A percentile compares a stretch with the other conserved stretches of the same genome.
Conservation (phyloP, 805 yeast species). For the Saccharomycopsis fibuligera region DNA sequence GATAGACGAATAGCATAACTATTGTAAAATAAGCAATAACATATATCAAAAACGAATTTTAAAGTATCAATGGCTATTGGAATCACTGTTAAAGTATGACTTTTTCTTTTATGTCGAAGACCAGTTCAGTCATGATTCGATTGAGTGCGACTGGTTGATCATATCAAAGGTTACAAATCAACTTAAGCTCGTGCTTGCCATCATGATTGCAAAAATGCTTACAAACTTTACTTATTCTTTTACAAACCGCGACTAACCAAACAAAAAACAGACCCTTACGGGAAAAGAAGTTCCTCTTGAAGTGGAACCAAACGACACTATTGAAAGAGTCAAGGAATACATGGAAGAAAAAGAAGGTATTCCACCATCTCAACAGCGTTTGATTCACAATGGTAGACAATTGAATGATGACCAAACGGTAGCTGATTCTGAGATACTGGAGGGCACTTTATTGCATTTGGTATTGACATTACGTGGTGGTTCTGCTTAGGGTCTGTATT, state of each 20-base stretch:
- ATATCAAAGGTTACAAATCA: too few species aligned
- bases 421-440: constrained; percentile 63
- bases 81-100: constrained; percentile 55
- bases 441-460: constrained; percentile 84
- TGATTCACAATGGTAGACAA: constrained; percentile 86
- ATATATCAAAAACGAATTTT: too few species aligned
- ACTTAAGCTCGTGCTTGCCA: too few species aligned
- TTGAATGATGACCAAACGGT: constrained; percentile 76
- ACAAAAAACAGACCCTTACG: constrained; percentile 24
- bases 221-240: too few species aligned
- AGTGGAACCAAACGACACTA: constrained; percentile 31
- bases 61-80: neutral
- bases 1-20: too few species aligned
- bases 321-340: constrained; percentile 76
- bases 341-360: constrained; percentile 96
- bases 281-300: constrained; percentile 33
- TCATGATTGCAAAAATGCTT: too few species aligned
- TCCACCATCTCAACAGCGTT: constrained; percentile 92
- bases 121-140: too few species aligned
- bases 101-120: neutral
- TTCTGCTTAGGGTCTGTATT: too few species aligned
- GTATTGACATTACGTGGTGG: constrained; percentile 95
- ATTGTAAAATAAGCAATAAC: too few species aligned
- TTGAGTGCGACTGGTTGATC: too few species aligned
- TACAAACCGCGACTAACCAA: neutral